These are phyloP conservation scores for Elongisporangium anandrum DNA, from an alignment of 352 stramenopile species.

Conservation along the genomic window DNA sequence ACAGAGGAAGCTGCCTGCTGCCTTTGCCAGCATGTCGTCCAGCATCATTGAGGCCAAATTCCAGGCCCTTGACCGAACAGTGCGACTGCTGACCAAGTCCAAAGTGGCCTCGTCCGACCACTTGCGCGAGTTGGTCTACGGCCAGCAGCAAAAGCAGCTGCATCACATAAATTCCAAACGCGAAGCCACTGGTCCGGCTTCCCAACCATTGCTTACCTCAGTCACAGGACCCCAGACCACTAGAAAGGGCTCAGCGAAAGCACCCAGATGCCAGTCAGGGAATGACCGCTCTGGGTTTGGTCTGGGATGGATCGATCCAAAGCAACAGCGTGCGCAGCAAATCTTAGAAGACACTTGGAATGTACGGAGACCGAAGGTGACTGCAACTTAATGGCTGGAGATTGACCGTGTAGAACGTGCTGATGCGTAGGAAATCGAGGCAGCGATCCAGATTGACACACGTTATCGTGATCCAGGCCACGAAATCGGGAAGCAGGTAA, in stretches of 20 bases:
- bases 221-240: not conserved
- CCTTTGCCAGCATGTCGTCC: conserved; percentile 35
- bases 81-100: conserved; percentile 35
- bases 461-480: too few relatives aligned
- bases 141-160: conserved; percentile 19
- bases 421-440: conserved; percentile 9
- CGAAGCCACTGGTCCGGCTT: too few relatives aligned
- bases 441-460: not conserved
- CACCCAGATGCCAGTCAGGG: too few relatives aligned
- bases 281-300: too few relatives aligned
- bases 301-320: conserved; percentile 24
- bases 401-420: not conserved
- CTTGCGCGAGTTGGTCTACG: conserved; percentile 39
- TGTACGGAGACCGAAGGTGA: conserved; percentile 8
- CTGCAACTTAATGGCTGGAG: not conserved
- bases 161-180: conserved; percentile 8
- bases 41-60: conserved; percentile 69
- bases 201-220: too few relatives aligned
- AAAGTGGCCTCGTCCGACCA: conserved; percentile 43
- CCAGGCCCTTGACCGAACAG: conserved; percentile 46
- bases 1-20: not conserved
- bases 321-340: conserved; percentile 24
- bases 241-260: conserved; percentile 1
- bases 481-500: too few relatives aligned
- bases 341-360: conserved; percentile 30